A percentile compares a stretch with the other conserved stretches of the same genome.
phyloP scores from a whole-genome alignment of 1,284 basidiomycete genomes.

The Ganoderma boninense region DNA sequence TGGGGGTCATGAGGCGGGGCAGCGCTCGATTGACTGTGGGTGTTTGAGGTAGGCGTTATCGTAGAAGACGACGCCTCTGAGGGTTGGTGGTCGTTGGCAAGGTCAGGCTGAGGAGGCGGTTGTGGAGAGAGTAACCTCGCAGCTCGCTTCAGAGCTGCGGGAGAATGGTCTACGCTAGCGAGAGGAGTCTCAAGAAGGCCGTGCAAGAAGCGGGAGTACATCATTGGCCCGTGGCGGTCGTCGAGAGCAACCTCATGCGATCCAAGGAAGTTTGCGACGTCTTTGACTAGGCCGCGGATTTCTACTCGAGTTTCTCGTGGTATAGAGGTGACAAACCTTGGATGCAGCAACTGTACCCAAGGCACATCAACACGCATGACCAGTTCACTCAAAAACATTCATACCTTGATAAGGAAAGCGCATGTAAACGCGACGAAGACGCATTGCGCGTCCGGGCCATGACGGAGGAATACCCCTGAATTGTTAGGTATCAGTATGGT shows the following conservation, averaged over 20 bases:
- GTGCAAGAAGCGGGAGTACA: slow-evolving; percentile 78
- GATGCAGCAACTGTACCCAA: slow-evolving; percentile 68
- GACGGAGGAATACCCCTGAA: slow-evolving; percentile 67
- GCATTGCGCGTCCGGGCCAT: slow-evolving; percentile 85
- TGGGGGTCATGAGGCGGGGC: slow-evolving; percentile 18
- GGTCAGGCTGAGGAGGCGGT: slow-evolving; percentile 9
- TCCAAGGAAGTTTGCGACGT: slow-evolving; percentile 69
- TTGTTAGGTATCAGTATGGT: slow-evolving; percentile 8
- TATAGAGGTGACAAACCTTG: slow-evolving; percentile 70
- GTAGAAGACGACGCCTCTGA: slow-evolving; percentile 15
- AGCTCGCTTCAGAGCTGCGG: slow-evolving; percentile 28
- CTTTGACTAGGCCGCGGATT: slow-evolving; percentile 67
- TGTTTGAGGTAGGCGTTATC: background rate
- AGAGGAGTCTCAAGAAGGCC: slow-evolving; percentile 69
- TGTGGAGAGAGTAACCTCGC: slow-evolving; percentile 21
- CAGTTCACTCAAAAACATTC: slow-evolving; percentile 9
- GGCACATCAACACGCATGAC: background rate
- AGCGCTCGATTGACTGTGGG: background rate
- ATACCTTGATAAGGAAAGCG: slow-evolving; percentile 80
- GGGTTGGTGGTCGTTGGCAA: background rate
- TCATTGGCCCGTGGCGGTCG: slow-evolving; percentile 76
- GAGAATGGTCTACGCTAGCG: slow-evolving; percentile 49
- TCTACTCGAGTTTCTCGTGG: slow-evolving; percentile 62
- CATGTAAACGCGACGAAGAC: slow-evolving; percentile 88
- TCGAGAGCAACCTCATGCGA: slow-evolving; percentile 76